A percentile compares a stretch with the other conserved stretches of the same genome.
phyloP scores from a whole-genome alignment of 805 yeast species.

The Candida dendrica region DNA sequence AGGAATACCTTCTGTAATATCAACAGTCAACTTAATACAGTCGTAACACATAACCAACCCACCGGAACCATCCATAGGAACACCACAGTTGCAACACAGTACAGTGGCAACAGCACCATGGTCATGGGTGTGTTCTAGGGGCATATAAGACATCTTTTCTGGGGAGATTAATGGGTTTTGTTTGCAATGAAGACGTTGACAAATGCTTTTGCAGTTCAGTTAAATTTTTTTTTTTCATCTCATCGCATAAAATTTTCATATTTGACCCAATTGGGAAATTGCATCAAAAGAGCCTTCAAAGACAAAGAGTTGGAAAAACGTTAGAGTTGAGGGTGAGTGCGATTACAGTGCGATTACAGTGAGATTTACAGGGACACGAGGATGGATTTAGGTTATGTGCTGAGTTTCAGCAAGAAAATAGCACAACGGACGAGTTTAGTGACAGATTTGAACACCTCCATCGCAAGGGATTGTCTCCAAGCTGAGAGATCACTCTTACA shows the following conservation, averaged over 20 bases:
- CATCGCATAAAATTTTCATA: neutral
- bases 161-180: neutral
- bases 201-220: no score
- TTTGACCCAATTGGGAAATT: neutral
- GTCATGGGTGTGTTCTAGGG: slow-evolving; percentile 21
- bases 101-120: slow-evolving; percentile 64
- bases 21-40: slow-evolving; percentile 89
- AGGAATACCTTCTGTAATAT: slow-evolving; percentile 90
- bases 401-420: neutral
- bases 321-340: no score
- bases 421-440: neutral
- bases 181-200: no score
- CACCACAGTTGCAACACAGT: slow-evolving; percentile 97
- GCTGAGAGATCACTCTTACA: slow-evolving; percentile 19
- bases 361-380: no score
- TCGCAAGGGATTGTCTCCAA: slow-evolving; percentile 22
- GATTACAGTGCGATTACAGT: no score
- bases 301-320: no score
- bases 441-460: slow-evolving; percentile 10
- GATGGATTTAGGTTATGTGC: no score
- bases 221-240: neutral
- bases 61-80: slow-evolving; percentile 91
- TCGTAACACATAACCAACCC: slow-evolving; percentile 96
- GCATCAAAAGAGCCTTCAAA: neutral
- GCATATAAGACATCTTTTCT: slow-evolving; percentile 28